Conservation (phyloP, 805 yeast genomes). For the Metschnikowia noctiluminum region DNA sequence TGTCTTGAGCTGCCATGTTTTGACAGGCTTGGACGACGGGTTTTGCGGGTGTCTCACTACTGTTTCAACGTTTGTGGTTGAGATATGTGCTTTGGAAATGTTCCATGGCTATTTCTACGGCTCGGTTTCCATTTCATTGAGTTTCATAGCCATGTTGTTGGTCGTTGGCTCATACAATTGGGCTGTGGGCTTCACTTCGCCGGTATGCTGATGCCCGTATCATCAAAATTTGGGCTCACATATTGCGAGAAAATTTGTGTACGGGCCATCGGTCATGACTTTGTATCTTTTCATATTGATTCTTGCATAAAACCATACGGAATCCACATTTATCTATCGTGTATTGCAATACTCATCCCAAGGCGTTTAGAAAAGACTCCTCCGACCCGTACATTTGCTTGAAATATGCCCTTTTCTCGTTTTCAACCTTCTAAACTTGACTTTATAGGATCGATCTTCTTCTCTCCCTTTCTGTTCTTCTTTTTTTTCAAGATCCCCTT, state of each 20-base stretch:
- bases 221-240: neutral
- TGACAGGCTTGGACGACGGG: conserved; percentile 58
- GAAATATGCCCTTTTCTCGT: too few relatives aligned
- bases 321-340: neutral
- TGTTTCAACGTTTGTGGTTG: conserved; percentile 74
- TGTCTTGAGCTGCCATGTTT: conserved; percentile 45
- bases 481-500: conserved; percentile 3
- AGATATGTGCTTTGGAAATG: conserved; percentile 40
- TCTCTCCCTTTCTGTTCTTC: conserved; percentile 2
- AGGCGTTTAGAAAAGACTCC: neutral
- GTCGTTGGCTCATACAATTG: conserved; percentile 71
- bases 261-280: too few relatives aligned
- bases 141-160: conserved; percentile 52
- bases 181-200: conserved; percentile 47
- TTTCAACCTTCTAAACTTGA: neutral
- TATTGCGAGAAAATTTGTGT: neutral
- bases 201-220: conserved; percentile 12
- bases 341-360: neutral
- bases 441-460: neutral
- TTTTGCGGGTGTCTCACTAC: conserved; percentile 73
- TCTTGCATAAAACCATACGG: too few relatives aligned
- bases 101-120: conserved; percentile 50
- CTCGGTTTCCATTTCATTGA: conserved; percentile 38
- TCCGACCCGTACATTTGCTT: neutral
- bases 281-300: too few relatives aligned